Conservation (phyloP, 2,329 filamentous ascomycete species). For the Drechslera avenae region DNA sequence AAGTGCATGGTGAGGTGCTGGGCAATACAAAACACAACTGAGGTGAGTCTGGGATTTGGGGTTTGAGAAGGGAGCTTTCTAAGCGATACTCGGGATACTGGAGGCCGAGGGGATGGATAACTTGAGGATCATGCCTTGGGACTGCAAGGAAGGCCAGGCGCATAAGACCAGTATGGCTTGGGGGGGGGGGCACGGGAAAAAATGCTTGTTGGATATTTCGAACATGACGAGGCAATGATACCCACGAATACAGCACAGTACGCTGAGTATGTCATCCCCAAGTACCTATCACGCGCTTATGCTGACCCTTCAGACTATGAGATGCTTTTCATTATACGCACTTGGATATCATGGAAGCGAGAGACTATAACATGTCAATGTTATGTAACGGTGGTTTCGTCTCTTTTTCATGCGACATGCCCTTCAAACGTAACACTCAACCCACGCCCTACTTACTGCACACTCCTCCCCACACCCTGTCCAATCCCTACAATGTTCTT, state of each 20-base stretch:
- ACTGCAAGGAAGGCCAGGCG: not conserved
- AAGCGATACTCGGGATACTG: too few species aligned
- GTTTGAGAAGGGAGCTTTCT: not conserved
- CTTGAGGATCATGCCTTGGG: too few species aligned
- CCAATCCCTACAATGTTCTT: constrained; percentile 53
- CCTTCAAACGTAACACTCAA: too few species aligned
- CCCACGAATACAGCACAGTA: constrained; percentile 19
- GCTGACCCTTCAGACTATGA: constrained; percentile 22
- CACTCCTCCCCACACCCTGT: constrained; percentile 43
- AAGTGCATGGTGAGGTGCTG: constrained; percentile 84
- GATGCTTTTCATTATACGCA: constrained; percentile 2
- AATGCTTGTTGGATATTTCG: constrained; percentile 4
- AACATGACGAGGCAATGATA: constrained; percentile 17
- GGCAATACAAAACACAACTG: constrained; percentile 77
- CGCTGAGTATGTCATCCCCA: constrained; percentile 27
- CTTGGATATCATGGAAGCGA: not conserved
- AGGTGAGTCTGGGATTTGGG: constrained; percentile 5
- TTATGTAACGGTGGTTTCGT: too few species aligned
- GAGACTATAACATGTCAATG: not conserved
- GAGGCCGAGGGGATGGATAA: too few species aligned
- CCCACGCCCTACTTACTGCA: constrained; percentile 29
- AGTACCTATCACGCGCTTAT: not conserved
- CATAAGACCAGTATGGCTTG: not conserved
- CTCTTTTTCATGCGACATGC: too few species aligned
- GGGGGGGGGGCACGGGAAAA: not conserved